Evolutionary conservation across 345 rosid genomes (phyloP).

Genomic region (Trapa incisa): DNA sequence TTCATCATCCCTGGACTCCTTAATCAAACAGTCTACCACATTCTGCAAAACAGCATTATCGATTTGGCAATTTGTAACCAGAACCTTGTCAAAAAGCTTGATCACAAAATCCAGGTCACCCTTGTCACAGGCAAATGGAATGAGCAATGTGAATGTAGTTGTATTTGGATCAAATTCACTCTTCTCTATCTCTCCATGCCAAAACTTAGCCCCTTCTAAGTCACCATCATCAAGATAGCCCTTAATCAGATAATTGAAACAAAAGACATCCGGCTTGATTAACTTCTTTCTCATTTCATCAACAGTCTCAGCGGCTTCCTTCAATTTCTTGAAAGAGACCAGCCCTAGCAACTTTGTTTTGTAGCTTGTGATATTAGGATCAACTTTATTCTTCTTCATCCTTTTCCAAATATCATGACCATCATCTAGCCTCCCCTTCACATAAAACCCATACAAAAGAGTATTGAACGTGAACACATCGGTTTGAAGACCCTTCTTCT

Average conservation of each 20-base stretch:
- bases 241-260: conserved; percentile 44
- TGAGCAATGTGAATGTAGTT: conserved; percentile 25
- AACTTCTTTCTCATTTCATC: conserved; percentile 34
- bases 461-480: conserved; percentile 45
- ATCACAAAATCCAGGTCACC: conserved; percentile 44
- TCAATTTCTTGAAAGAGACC: conserved; percentile 24
- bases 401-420: conserved; percentile 52
- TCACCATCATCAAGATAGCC: conserved; percentile 34
- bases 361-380: conserved; percentile 41
- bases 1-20: conserved; percentile 34
- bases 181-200: conserved; percentile 36
- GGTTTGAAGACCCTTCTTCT: conserved; percentile 34
- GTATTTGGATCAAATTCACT: conserved; percentile 19
- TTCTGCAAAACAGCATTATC: conserved; percentile 29
- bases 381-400: conserved; percentile 35
- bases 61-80: conserved; percentile 17
- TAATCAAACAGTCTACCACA: conserved; percentile 39
- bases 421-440: conserved; percentile 25
- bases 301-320: conserved; percentile 32
- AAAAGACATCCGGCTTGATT: conserved; percentile 32
- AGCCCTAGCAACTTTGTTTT: conserved; percentile 45
- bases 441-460: conserved; percentile 34
- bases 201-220: conserved; percentile 34
- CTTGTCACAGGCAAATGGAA: conserved; percentile 36
- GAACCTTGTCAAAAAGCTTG: conserved; percentile 29